Evolutionary conservation across 257 asterid genomes (phyloP).

Genomic region (Nicotiana paniculata): DNA sequence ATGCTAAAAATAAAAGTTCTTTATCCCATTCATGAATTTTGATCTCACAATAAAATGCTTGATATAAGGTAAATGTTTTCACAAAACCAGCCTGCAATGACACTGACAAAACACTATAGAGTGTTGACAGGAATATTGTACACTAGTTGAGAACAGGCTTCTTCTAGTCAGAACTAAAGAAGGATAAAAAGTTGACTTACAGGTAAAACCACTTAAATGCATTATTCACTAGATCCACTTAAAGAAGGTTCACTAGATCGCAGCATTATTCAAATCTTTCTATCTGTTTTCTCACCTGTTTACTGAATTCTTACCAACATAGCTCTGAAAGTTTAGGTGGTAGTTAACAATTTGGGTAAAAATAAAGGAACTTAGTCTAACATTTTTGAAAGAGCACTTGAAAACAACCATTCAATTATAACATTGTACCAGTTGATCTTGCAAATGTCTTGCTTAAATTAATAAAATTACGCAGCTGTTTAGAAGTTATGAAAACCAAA

Average conservation of each 20-base stretch:
- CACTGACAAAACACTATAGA: neutral
- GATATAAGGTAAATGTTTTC: neutral
- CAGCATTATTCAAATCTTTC: neutral
- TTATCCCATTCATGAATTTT: neutral
- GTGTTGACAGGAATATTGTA: neutral
- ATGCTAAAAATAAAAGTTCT: neutral
- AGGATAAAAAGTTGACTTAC: neutral
- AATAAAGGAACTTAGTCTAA: neutral
- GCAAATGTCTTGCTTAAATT: neutral
- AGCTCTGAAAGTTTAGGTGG: neutral
- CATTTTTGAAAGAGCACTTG: neutral
- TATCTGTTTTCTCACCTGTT: neutral
- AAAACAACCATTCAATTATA: neutral
- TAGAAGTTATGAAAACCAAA: neutral
- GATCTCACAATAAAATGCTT: neutral
- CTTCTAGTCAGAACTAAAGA: neutral
- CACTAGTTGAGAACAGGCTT: neutral
- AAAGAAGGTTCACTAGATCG: neutral
- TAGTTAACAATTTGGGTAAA: neutral
- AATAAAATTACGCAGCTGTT: neutral
- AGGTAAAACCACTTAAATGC: neutral
- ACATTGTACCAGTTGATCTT: neutral
- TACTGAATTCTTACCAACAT: neutral
- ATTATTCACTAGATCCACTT: neutral
- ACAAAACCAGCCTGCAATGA: neutral